A percentile compares a stretch with the other conserved stretches of the same genome.
Conservation (phyloP, 2,329 filamentous ascomycete genomes). For the Penicillium sp. region DNA sequence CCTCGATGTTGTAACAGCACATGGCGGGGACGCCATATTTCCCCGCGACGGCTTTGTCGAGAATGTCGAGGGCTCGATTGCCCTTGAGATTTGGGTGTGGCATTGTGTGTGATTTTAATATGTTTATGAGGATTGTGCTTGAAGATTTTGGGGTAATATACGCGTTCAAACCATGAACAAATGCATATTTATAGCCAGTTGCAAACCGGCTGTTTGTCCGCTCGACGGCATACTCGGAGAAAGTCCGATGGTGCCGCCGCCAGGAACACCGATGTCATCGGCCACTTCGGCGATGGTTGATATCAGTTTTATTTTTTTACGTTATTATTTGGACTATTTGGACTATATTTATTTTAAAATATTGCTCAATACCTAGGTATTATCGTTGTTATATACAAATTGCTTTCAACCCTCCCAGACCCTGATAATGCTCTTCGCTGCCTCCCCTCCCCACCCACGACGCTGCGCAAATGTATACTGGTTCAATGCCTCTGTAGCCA, state of each 20-base stretch:
- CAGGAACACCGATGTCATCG: neutral
- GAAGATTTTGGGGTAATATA: neutral
- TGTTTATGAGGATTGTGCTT: no score
- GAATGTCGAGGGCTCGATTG: constrained; percentile 55
- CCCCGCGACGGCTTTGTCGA: constrained; percentile 53
- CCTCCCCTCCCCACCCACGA: constrained; percentile 27
- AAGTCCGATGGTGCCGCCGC: constrained; percentile 3
- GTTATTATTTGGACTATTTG: neutral
- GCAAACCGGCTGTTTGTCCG: constrained; percentile 1
- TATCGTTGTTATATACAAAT: neutral
- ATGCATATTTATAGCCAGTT: neutral
- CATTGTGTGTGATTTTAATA: no score
- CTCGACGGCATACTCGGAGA: constrained; percentile 4
- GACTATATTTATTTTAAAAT: no score
- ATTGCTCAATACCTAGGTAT: no score
- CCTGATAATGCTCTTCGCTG: constrained; percentile 30
- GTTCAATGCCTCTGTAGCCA: constrained; percentile 36
- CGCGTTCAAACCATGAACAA: neutral
- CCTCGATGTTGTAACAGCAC: constrained; percentile 67
- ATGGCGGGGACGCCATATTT: constrained; percentile 59
- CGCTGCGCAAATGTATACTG: constrained; percentile 30
- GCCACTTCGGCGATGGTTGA: neutral
- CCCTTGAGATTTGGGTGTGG: constrained; percentile 36
- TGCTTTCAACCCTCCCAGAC: constrained; percentile 24
- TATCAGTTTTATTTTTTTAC: neutral